A percentile compares a stretch with the other conserved stretches of the same genome.
These are phyloP conservation scores for Phytophthora constricta DNA, from an alignment of 352 stramenopile species.

Conservation along the genomic window DNA sequence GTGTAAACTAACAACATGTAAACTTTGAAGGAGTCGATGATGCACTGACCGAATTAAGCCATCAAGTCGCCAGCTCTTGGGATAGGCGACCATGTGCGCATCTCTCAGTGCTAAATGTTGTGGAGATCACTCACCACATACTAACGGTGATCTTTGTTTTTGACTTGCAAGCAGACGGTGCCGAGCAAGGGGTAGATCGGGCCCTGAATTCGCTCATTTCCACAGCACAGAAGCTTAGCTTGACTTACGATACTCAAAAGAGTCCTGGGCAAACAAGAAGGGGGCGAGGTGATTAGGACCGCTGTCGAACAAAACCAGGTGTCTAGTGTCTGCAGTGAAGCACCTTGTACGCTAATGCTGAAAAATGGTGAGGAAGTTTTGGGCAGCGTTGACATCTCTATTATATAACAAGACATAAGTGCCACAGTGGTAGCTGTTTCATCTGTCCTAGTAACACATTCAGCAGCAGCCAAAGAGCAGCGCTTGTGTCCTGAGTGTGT, in stretches of 20 bases:
- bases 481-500: constrained; percentile 25
- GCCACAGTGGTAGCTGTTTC: not conserved
- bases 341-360: no score
- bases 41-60: constrained; percentile 63
- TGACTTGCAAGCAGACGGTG: constrained; percentile 18
- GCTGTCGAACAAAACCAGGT: no score
- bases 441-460: constrained; percentile 24
- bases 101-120: not conserved
- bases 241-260: constrained; percentile 49
- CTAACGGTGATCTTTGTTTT: not conserved
- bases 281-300: no score
- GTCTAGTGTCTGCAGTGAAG: no score
- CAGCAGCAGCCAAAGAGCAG: constrained; percentile 21
- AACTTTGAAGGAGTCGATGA: constrained; percentile 72
- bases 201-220: constrained; percentile 68
- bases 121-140: not conserved
- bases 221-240: constrained; percentile 63
- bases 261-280: constrained; percentile 9
- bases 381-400: constrained; percentile 28
- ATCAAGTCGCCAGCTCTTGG: constrained; percentile 53
- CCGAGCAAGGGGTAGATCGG: constrained; percentile 52
- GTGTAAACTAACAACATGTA: no score
- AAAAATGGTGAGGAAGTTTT: not conserved
- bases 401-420: constrained; percentile 42
- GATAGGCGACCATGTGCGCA: constrained; percentile 34